phyloP scores from a whole-genome alignment of 345 rosid genomes.

The Camelina neglecta region DNA sequence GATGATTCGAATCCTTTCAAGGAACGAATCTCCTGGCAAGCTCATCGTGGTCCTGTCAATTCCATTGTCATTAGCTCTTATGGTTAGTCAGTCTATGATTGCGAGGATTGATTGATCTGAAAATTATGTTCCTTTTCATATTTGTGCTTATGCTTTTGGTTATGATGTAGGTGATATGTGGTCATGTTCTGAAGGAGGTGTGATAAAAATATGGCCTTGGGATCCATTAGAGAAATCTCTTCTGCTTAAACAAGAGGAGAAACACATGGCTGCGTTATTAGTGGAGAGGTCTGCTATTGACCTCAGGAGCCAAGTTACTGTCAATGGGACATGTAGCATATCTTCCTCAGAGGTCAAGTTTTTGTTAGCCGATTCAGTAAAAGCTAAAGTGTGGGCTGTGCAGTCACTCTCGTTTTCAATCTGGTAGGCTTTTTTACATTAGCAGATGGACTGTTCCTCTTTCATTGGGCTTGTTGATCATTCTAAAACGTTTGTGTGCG shows the following conservation, averaged over 20 bases:
- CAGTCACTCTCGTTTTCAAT: constrained; percentile 70
- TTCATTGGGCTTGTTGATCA: constrained; percentile 14
- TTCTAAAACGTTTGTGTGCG: neutral
- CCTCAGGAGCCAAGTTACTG: constrained; percentile 82
- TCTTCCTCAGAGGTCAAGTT: constrained; percentile 81
- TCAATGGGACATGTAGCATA: constrained; percentile 71
- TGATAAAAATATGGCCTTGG: constrained; percentile 84
- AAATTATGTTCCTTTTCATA: neutral
- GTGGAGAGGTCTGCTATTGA: constrained; percentile 84
- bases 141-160: neutral
- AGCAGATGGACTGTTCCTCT: constrained; percentile 2
- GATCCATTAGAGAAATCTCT: constrained; percentile 81
- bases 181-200: constrained; percentile 83
- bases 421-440: constrained; percentile 50
- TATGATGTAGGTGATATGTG: constrained; percentile 77
- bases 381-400: constrained; percentile 83
- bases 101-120: constrained; percentile 13
- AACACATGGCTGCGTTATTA: constrained; percentile 83
- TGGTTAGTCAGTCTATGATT: constrained; percentile 51
- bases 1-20: constrained; percentile 49
- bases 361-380: constrained; percentile 60
- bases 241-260: constrained; percentile 70
- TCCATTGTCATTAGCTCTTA: constrained; percentile 67
- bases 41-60: constrained; percentile 76
- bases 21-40: constrained; percentile 88